Base-by-base conservation (phyloP, 2,329 filamentous ascomycete genomes). In the Mollisia scopiformis region DNA sequence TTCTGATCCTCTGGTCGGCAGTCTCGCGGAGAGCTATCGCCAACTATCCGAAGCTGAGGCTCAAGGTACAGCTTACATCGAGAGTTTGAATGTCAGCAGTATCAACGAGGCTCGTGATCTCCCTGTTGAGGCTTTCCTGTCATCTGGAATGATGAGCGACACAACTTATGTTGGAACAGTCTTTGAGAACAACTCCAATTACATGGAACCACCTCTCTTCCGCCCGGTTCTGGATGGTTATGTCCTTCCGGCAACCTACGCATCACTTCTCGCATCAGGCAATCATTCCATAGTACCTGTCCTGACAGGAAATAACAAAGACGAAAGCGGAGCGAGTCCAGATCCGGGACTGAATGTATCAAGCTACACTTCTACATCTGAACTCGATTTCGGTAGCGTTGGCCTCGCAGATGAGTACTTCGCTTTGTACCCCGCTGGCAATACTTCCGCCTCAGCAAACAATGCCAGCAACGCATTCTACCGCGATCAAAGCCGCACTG, bases 271-370 rank as follows among this genome's bases (percentile, higher is more conserved):
- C 1, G 7, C 19, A 1, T 58, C 58, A 13, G 60, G 64, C 11
- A 58, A 56, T 11, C 70, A 72, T 50, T 43, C 57, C 13, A 68
- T 72, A 49, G 63, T 73, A 1, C 70, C 72, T 5, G 68, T 73
- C 35, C 50, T 74, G 13, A 74, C 72, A 2, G 72, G 72, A 6
- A 68, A 71, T 59, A 74, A 74, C 66, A 65, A 65, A 47, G 66
- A 70, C 13, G 71, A 73, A 57, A 62, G 53, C n/a, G 69, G 54
- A 19, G 41, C 41, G 4, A 25, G 21, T 5, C 41, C 41, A 8
- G 16, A 46, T 16, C 41, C 66, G 8, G 55, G 51, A 6, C 23
- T 62, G 6, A 54, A 21, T 23, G 51, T 64, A 11, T 41, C 52
- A 7, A 57, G 28, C 10, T 66, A 58, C 21, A 53, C 33, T 3